phyloP scores from a whole-genome alignment of 2,329 filamentous ascomycete species.

The Tolypocladium capitatum region DNA sequence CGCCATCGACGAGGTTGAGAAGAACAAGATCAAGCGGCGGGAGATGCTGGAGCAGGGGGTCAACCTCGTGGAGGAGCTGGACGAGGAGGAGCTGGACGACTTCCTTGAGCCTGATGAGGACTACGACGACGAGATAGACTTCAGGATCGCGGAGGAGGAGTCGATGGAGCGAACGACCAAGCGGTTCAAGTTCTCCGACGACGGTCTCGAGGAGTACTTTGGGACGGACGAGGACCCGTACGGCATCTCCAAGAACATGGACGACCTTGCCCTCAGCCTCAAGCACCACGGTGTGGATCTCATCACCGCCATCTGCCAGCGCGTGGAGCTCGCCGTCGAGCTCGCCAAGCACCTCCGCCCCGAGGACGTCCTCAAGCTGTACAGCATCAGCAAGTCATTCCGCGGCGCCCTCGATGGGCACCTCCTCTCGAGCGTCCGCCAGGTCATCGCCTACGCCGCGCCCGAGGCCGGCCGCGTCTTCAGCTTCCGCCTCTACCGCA shows the following conservation, averaged over 20 bases:
- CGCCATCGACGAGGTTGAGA: conserved; percentile 7
- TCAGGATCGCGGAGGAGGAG: conserved; percentile 4
- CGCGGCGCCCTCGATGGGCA: conserved; percentile 46
- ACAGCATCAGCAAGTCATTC: conserved; percentile 49
- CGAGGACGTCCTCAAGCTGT: conserved; percentile 48
- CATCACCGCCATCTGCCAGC: conserved; percentile 27
- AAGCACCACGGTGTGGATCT: conserved; percentile 23
- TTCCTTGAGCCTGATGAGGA: neutral
- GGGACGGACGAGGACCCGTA: conserved; percentile 15
- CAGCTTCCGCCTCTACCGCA: conserved; percentile 44
- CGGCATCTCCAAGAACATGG: conserved; percentile 3
- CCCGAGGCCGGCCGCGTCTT: conserved; percentile 45
- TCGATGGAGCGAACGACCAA: conserved; percentile 8
- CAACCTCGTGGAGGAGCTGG: conserved; percentile 6
- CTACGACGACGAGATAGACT: neutral
- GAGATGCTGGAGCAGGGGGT: conserved; percentile 3
- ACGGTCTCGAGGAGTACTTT: conserved; percentile 16
- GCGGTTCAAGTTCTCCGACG: conserved; percentile 16
- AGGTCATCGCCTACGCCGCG: conserved; percentile 39
- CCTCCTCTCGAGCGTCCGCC: conserved; percentile 43
- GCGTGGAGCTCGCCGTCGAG: conserved; percentile 39
- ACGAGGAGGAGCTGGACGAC: conserved; percentile 1
- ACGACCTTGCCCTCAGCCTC: conserved; percentile 6
- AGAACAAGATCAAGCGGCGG: conserved; percentile 1
- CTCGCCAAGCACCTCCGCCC: conserved; percentile 41